Percentiles rank a stretch among this genome's conserved stretches.
phyloP scores from a whole-genome alignment of 768 basidiomycete genomes.

The Xerocomellus intermedius region DNA sequence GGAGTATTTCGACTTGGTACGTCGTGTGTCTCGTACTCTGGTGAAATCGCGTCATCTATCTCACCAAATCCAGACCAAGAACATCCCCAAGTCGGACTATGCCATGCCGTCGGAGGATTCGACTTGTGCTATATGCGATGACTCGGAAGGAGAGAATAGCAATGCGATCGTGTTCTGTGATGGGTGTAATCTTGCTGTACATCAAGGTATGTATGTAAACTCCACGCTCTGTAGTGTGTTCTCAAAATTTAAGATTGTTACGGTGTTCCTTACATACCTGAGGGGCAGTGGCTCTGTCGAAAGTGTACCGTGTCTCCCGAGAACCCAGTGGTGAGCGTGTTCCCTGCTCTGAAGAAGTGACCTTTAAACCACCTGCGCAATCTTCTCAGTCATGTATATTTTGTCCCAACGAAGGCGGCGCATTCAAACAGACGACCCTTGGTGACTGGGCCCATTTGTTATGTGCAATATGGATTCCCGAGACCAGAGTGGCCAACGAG shows the following conservation, averaged over 20 bases:
- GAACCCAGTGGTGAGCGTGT: constrained; percentile 77
- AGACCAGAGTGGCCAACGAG: constrained; percentile 88
- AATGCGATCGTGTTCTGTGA: constrained; percentile 99
- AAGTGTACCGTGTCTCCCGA: constrained; percentile 99
- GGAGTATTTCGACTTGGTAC: constrained; percentile 96
- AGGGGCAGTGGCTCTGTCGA: constrained; percentile 98
- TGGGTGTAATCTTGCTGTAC: constrained; percentile 98
- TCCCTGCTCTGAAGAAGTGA: background rate
- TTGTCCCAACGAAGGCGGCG: constrained; percentile 95
- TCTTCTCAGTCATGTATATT: constrained; percentile 77
- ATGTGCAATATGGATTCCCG: constrained; percentile 97
- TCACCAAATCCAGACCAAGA: constrained; percentile 67
- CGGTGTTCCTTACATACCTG: constrained; percentile 98
- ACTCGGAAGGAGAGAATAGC: constrained; percentile 97
- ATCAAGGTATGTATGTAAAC: constrained; percentile 71
- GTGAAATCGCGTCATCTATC: constrained; percentile 1
- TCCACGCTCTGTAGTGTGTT: background rate
- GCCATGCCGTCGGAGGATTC: constrained; percentile 93
- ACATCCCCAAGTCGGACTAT: constrained; percentile 84
- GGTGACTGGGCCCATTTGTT: constrained; percentile 96
- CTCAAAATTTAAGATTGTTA: constrained; percentile 77
- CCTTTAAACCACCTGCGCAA: background rate
- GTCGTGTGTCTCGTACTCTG: constrained; percentile 23
- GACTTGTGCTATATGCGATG: constrained; percentile 95
- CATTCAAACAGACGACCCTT: constrained; percentile 93